These are phyloP conservation scores for Datura wrightii DNA, from an alignment of 257 asterid genomes.

Conservation along the genomic window DNA sequence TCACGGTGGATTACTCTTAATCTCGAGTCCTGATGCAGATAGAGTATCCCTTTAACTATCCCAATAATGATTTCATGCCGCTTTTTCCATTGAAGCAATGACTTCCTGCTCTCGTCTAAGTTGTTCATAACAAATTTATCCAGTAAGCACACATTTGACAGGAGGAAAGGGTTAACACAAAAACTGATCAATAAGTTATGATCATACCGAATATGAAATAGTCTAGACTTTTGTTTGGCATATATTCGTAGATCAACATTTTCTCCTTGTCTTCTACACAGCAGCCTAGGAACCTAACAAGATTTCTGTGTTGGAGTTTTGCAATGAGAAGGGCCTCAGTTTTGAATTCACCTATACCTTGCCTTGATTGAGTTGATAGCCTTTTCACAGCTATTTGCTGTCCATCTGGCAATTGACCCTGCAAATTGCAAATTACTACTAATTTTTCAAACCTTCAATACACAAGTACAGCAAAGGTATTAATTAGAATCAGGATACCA, in stretches of 20 bases:
- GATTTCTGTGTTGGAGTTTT: slow-evolving; percentile 46
- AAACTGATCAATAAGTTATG: neutral
- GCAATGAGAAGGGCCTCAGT: slow-evolving; percentile 46
- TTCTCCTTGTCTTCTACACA: slow-evolving; percentile 44
- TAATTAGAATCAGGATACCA: neutral
- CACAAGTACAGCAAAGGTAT: neutral
- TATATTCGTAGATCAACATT: slow-evolving; percentile 45
- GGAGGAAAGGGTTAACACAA: slow-evolving; percentile 1
- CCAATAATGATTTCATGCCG: slow-evolving; percentile 31
- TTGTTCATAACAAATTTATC: neutral
- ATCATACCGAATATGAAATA: slow-evolving; percentile 44
- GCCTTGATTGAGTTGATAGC: slow-evolving; percentile 39
- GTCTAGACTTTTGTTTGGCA: slow-evolving; percentile 47
- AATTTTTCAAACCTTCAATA: neutral
- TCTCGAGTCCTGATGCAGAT: slow-evolving; percentile 39
- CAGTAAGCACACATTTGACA: slow-evolving; percentile 1
- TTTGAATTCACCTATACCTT: slow-evolving; percentile 45
- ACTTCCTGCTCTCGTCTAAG: slow-evolving; percentile 7
- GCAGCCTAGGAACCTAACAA: slow-evolving; percentile 46
- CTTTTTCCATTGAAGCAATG: slow-evolving; percentile 30
- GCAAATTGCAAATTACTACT: neutral
- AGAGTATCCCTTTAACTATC: slow-evolving; percentile 36
- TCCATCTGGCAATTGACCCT: slow-evolving; percentile 42
- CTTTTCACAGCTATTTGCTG: slow-evolving; percentile 42
- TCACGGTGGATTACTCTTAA: slow-evolving; percentile 34